These are phyloP conservation scores for Hirsutella rhossiliensis DNA, from an alignment of 2,329 filamentous ascomycete genomes.

Conservation along the genomic window DNA sequence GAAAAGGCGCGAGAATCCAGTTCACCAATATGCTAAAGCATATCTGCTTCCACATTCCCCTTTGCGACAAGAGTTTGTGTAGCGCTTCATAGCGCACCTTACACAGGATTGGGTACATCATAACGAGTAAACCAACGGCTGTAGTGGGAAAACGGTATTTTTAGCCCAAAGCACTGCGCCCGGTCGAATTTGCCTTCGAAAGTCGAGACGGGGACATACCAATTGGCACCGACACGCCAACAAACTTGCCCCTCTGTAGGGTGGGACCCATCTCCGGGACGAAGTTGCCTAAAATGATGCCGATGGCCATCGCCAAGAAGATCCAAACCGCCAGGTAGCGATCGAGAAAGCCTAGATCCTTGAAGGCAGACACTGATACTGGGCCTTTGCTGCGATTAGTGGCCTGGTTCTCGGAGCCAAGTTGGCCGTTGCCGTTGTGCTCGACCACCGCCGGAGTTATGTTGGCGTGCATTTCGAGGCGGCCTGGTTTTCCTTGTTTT, in stretches of 20 bases:
- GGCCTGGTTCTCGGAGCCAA: neutral
- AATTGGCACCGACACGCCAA: constrained; percentile 55
- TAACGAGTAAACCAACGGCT: constrained; percentile 72
- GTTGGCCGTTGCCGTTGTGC: neutral
- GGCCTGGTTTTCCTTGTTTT: neutral
- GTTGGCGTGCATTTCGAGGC: neutral
- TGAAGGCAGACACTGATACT: constrained; percentile 29
- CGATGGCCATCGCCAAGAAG: constrained; percentile 63
- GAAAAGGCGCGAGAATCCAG: constrained; percentile 70
- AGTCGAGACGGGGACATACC: constrained; percentile 24
- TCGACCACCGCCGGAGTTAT: neutral
- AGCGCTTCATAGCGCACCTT: constrained; percentile 71
- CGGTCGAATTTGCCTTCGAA: too few relatives aligned
- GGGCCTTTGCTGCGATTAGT: neutral
- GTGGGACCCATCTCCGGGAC: constrained; percentile 48
- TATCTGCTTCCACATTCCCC: constrained; percentile 67
- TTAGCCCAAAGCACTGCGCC: neutral
- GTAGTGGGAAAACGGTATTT: neutral
- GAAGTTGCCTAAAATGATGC: constrained; percentile 67
- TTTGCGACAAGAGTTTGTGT: constrained; percentile 50
- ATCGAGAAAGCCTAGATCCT: constrained; percentile 46
- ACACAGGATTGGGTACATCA: constrained; percentile 92
- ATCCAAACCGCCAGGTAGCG: constrained; percentile 62
- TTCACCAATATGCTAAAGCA: constrained; percentile 65
- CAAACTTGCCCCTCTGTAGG: constrained; percentile 60